Evolutionary conservation across 2,329 filamentous ascomycete species (phyloP), one percentile per base, ranked within the genome.

Genomic region (Paracamarosporium sp.): DNA sequence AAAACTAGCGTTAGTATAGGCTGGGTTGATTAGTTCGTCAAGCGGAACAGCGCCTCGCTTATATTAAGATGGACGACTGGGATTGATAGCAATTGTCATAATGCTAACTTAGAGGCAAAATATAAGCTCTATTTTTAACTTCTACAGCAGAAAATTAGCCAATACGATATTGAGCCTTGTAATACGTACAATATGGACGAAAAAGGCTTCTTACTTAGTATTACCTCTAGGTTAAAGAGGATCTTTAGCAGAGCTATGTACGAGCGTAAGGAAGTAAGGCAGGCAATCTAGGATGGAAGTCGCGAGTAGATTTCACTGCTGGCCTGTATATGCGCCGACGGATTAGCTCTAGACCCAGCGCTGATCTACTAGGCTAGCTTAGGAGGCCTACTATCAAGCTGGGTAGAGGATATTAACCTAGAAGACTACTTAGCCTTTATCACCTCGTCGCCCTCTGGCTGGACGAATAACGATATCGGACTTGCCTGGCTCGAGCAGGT

Each of bases 61-160:
- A 50, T 31, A 6, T 31, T 12, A 59, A 38, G 25, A 53, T 66
- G 59, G 54, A 48, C 61, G 17, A 50, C 50, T 31, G 40, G 44
- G 11, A 55, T 69, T 8, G 59, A 69, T 38, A 8, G 13, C 12
- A 31, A 44, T 22, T 38, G 63, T 12, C 30, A 66, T 13, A 51
- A 57, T 40, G 61, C 53, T 43, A 52, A 69, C 43, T 59, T 33
- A 41, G n/a, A 25, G 9, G 15, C 33, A 9, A 54, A 59, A 47
- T 66, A 63, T 52, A 53, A 35, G 27, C 30, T 45, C 4, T 68
- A 62, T 28, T 67, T 65, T 47, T 30, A 55, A 7, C 50, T 63
- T 15, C 17, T 64, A 31, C 28, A 20, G 17, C 43, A 30, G 12
- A 53, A 53, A 25, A 24, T 48, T 25, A 11, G 4, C 15, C 27